Conservation (phyloP, 306 rosid genomes). For the Nissolia schottii region DNA sequence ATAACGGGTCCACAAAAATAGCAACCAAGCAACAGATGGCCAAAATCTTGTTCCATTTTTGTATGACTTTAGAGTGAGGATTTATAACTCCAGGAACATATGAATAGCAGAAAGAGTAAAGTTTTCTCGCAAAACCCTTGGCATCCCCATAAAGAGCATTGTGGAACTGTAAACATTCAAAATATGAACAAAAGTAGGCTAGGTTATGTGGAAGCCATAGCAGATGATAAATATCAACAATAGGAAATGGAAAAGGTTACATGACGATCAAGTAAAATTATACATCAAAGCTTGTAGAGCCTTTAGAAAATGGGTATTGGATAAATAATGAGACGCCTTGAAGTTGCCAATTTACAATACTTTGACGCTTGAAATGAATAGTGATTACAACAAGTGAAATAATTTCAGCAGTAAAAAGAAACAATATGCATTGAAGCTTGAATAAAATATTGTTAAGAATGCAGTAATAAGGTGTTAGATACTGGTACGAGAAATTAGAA, state of each 20-base stretch:
- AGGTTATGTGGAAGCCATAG: background rate
- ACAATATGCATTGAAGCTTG: background rate
- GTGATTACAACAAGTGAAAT: background rate
- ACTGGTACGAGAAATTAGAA: too few relatives aligned
- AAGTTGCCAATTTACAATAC: background rate
- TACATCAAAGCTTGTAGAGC: background rate
- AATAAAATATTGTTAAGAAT: background rate
- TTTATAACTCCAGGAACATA: constrained; percentile 72
- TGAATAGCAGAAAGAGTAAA: constrained; percentile 41
- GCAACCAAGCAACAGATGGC: constrained; percentile 66
- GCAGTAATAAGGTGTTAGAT: background rate
- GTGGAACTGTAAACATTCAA: constrained; percentile 49
- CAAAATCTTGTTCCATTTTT: constrained; percentile 65
- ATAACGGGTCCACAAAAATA: constrained; percentile 79
- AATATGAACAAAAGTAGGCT: background rate
- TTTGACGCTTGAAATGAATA: background rate
- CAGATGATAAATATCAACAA: background rate
- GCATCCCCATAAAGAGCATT: constrained; percentile 77
- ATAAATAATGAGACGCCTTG: background rate
- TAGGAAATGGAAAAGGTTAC: constrained; percentile 6
- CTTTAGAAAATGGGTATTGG: background rate
- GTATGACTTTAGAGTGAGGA: constrained; percentile 69
- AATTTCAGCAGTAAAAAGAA: background rate
- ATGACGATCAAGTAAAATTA: constrained; percentile 6
- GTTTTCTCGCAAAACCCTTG: constrained; percentile 63